Evolutionary conservation across 164 flowering plant species (phyloP).

Genomic region (Tinospora cordifolia): DNA sequence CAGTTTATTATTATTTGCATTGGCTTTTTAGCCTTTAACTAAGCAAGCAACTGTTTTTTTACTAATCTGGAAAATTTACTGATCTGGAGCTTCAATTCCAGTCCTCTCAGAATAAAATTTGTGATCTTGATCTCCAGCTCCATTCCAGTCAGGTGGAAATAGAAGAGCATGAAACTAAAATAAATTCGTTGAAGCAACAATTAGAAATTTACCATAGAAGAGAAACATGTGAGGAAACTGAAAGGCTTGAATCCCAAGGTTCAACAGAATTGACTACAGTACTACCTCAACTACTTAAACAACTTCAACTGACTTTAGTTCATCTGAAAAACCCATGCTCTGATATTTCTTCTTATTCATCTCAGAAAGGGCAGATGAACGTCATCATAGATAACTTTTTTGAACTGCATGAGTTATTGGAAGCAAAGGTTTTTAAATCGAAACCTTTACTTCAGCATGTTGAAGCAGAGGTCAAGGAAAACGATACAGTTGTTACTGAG

Average conservation of each 20-base stretch:
- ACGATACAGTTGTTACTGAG: conserved; percentile 15
- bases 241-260: conserved; percentile 17
- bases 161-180: conserved; percentile 22
- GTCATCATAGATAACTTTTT: conserved; percentile 23
- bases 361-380: conserved; percentile 24
- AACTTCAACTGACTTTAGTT: conserved; percentile 30
- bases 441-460: conserved; percentile 17
- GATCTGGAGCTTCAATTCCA: conserved; percentile 36
- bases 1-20: too few relatives aligned
- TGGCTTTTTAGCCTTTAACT: too few relatives aligned
- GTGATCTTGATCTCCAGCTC: conserved; percentile 34
- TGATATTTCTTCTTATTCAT: conserved; percentile 11
- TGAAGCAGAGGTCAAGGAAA: conserved; percentile 18
- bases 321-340: conserved; percentile 26
- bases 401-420: conserved; percentile 33
- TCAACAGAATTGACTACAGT: conserved; percentile 16
- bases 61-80: too few relatives aligned
- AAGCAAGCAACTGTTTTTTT: too few relatives aligned
- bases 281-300: conserved; percentile 24
- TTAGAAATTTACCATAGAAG: conserved; percentile 18
- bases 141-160: conserved; percentile 15
- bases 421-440: conserved; percentile 27
- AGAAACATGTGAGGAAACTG: conserved; percentile 17
- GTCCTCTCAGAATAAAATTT: conserved; percentile 27
- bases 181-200: conserved; percentile 26